Percentiles rank a stretch among this genome's conserved stretches.
phyloP scores from a whole-genome alignment of 2,329 filamentous ascomycete genomes.

The Penicillium sp. region DNA sequence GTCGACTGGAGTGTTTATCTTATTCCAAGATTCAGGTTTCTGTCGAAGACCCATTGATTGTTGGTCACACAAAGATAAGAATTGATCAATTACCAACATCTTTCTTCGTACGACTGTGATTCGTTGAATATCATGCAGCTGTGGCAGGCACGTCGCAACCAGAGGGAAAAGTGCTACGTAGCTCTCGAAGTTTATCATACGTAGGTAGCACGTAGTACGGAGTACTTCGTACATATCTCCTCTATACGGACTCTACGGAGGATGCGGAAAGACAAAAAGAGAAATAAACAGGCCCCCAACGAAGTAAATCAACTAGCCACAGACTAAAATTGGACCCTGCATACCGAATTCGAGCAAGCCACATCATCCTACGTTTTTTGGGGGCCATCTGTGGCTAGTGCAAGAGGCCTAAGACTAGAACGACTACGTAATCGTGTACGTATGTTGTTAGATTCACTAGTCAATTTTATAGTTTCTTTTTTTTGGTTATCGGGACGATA shows the following conservation, averaged over 20 bases:
- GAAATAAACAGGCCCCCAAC: too few relatives aligned
- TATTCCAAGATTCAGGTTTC: neutral
- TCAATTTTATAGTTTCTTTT: neutral
- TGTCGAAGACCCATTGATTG: too few relatives aligned
- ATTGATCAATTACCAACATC: neutral
- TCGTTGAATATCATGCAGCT: too few relatives aligned
- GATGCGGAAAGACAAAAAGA: too few relatives aligned
- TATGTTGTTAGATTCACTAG: neutral
- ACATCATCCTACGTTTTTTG: neutral
- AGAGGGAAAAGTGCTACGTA: too few relatives aligned
- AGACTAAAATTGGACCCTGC: neutral
- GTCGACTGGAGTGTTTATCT: neutral
- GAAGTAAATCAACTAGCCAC: neutral
- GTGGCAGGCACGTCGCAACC: too few relatives aligned
- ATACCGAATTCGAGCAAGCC: neutral
- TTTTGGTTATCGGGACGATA: neutral
- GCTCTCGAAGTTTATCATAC: too few relatives aligned
- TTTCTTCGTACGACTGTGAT: too few relatives aligned
- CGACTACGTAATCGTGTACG: neutral
- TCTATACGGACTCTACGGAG: too few relatives aligned
- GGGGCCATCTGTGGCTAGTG: neutral
- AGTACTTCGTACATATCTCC: too few relatives aligned
- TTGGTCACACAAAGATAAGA: neutral
- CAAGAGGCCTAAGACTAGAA: neutral
- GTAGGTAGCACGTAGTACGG: too few relatives aligned